Evolutionary conservation across 75 land plant species (phyloP), one percentile per base, ranked within the genome.

Genomic region (Sequoia sempervirens): DNA sequence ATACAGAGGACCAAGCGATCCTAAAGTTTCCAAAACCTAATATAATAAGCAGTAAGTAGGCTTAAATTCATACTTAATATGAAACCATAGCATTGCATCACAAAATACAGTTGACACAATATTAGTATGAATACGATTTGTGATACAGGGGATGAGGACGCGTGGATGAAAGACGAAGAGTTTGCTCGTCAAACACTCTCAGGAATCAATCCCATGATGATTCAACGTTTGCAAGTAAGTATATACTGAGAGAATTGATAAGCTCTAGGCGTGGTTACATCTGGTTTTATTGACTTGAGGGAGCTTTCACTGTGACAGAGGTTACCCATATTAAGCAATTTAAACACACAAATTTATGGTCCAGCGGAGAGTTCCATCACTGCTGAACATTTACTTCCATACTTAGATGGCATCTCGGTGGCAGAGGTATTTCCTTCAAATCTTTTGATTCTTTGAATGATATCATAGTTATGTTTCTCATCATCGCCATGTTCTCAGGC

Each of bases 161-260:
- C 83, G 2, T 89, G 91, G 91, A 46, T 12, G 26, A 52, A 47
- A 34, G 90, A 89, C 66, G 58, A 81, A 28, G 91, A 89, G 83
- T 89, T 85, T 75, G 91, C 89, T 0, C 86, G 91, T 36, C 87
- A 89, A 74, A 47, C 76, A 18, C 82, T 89, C 5, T 81, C 87
- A 17, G 91, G 91, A 28, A 37, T 85, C 34, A 85, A 88, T 73
- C 91, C 91, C n/a, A 82, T 89, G 32, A 76, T 66, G 12, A 89
- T 89, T 12, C 34, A 86, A 75, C n/a, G 80, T 36, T 8, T 85
- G 9, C 61, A 15, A 47, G 83, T 85, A 80, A 18, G 43, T n/a
- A 0, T 30, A 73, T 52, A 5, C 36, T 34, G 36, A 34, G 41
- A 40, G 1, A 40, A 40, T 40, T 40, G 41, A 3, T 40, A 40